Conservation (phyloP, 1,284 basidiomycete genomes). For the Tylopilus microsporus region DNA sequence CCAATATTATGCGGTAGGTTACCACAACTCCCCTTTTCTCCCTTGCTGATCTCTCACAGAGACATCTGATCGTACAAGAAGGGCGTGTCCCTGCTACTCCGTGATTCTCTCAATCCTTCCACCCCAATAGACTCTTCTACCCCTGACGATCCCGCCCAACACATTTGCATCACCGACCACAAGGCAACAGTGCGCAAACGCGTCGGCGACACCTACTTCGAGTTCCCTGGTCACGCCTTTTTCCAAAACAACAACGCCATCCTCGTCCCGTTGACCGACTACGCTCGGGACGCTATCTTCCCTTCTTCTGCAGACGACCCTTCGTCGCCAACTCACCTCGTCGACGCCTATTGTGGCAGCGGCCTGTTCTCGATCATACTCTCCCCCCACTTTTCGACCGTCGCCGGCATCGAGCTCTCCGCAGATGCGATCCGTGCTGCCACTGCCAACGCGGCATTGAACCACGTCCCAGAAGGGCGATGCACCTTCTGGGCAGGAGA, state of each 20-base stretch:
- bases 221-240: slow-evolving; percentile 86
- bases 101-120: slow-evolving; percentile 68
- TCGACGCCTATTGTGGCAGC: slow-evolving; percentile 89
- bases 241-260: slow-evolving; percentile 99
- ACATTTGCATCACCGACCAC: slow-evolving; percentile 82
- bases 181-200: slow-evolving; percentile 78
- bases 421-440: slow-evolving; percentile 76
- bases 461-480: slow-evolving; percentile 44
- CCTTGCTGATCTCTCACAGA: slow-evolving; percentile 38
- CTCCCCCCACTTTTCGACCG: slow-evolving; percentile 67
- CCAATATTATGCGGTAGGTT: slow-evolving; percentile 66
- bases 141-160: slow-evolving; percentile 41
- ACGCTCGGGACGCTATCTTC: slow-evolving; percentile 76
- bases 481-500: slow-evolving; percentile 63
- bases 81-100: slow-evolving; percentile 87
- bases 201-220: slow-evolving; percentile 78
- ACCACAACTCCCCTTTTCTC: background rate
- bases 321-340: slow-evolving; percentile 66
- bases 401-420: slow-evolving; percentile 90
- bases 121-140: slow-evolving; percentile 12
- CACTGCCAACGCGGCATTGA: slow-evolving; percentile 75
- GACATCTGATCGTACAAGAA: slow-evolving; percentile 80
- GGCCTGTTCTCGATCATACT: slow-evolving; percentile 92
- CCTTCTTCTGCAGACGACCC: slow-evolving; percentile 23
- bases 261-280: slow-evolving; percentile 75